A percentile compares a stretch with the other conserved stretches of the same genome.
These are phyloP conservation scores for Ceratocystis destructans DNA, from an alignment of 2,329 filamentous ascomycete genomes.

Conservation along the genomic window DNA sequence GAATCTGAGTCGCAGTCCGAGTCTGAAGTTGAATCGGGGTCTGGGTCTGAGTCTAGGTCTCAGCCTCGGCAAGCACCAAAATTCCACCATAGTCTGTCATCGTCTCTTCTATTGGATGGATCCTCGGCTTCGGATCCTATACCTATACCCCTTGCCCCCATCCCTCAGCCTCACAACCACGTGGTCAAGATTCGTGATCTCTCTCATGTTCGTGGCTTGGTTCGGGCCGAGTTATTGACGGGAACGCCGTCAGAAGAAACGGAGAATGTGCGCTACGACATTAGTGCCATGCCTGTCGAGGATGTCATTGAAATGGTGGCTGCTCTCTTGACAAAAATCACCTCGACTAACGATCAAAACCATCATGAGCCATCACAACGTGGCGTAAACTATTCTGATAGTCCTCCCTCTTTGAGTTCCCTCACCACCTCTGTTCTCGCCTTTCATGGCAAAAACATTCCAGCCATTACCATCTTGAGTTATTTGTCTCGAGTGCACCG, in stretches of 20 bases:
- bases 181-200: conserved; percentile 75
- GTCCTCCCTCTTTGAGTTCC: background rate
- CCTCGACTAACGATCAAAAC: conserved; percentile 72
- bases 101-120: background rate
- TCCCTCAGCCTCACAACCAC: conserved; percentile 25
- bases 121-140: background rate
- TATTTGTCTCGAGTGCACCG: conserved; percentile 95
- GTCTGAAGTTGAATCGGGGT: background rate
- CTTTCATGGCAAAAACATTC: conserved; percentile 96
- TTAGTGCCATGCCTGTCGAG: conserved; percentile 90
- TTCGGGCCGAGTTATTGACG: conserved; percentile 58
- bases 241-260: conserved; percentile 22
- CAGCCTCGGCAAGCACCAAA: background rate
- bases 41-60: background rate
- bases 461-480: conserved; percentile 90
- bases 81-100: background rate
- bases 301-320: conserved; percentile 99
- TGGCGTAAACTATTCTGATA: conserved; percentile 36
- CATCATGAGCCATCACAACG: conserved; percentile 87
- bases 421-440: conserved; percentile 61
- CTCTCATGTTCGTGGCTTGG: conserved; percentile 80
- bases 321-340: conserved; percentile 90
- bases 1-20: background rate
- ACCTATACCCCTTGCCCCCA: background rate
- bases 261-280: conserved; percentile 62